phyloP scores from a whole-genome alignment of 208 protist species.

The Acanthamoeba triangularis region DNA sequence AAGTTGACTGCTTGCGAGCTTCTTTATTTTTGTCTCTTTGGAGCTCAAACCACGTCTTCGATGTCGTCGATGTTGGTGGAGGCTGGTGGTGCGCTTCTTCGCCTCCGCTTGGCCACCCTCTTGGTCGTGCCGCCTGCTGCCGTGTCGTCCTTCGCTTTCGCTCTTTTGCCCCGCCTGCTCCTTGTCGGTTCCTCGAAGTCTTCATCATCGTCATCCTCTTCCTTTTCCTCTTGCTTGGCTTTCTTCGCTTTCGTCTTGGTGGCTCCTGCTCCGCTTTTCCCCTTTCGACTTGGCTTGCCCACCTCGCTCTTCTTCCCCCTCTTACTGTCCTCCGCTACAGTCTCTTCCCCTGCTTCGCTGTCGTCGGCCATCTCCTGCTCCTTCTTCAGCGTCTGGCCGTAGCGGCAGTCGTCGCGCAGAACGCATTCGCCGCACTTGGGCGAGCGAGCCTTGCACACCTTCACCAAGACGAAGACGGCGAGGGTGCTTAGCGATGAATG shows the following conservation, averaged over 20 bases:
- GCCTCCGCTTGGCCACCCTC: not conserved
- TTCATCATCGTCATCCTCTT: not conserved
- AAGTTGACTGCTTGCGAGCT: too few species aligned
- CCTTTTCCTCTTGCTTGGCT: not conserved
- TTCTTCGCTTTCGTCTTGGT: too few species aligned
- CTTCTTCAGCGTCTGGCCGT: slow-evolving; percentile 9
- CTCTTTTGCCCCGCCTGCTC: not conserved
- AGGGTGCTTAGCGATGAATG: not conserved
- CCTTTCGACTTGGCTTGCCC: not conserved
- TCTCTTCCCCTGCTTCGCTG: not conserved
- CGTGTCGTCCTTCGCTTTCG: not conserved
- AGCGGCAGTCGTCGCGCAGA: slow-evolving; percentile 9
- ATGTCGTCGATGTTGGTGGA: not conserved
- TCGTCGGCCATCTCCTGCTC: not conserved
- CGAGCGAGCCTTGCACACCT: slow-evolving; percentile 3
- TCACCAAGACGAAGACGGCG: not conserved
- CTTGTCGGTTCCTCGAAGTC: not conserved
- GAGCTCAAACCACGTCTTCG: not conserved
- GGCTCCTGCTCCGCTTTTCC: too few species aligned
- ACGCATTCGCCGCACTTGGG: slow-evolving; percentile 34
- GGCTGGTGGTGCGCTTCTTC: too few species aligned
- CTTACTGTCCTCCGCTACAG: not conserved
- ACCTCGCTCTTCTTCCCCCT: not conserved
- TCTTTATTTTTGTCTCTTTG: too few species aligned
- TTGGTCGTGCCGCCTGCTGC: not conserved